Evolutionary conservation across 1,284 basidiomycete genomes (phyloP).

Genomic region (Anthracocystis panici-leucophaei): DNA sequence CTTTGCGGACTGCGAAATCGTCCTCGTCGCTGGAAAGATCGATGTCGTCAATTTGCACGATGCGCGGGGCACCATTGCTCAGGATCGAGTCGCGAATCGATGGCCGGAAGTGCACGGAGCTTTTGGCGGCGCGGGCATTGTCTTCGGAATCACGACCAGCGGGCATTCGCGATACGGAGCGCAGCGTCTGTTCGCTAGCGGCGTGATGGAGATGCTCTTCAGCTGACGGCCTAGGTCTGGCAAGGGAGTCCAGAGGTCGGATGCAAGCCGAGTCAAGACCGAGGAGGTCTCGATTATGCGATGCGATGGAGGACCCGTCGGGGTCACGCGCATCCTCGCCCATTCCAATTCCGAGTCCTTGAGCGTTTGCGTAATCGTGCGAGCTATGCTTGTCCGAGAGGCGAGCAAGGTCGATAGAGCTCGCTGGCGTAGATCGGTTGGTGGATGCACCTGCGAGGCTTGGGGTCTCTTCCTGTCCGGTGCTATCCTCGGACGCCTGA

Average conservation of each 20-base stretch:
- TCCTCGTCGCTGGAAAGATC: conserved; percentile 67
- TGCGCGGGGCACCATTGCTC: conserved; percentile 47
- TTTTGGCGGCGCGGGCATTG: background rate
- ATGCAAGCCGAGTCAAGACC: conserved; percentile 24
- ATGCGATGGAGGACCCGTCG: background rate
- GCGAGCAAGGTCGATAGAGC: conserved; percentile 50
- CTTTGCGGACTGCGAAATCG: conserved; percentile 60
- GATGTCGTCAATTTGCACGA: conserved; percentile 66
- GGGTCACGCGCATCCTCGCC: conserved; percentile 3
- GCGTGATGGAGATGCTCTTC: conserved; percentile 54
- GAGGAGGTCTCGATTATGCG: conserved; percentile 13
- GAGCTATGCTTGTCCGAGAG: conserved; percentile 22
- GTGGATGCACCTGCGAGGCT: conserved; percentile 55
- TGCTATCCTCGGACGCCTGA: conserved; percentile 46
- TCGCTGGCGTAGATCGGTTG: conserved; percentile 54
- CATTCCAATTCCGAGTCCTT: conserved; percentile 54
- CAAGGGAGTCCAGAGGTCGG: conserved; percentile 17
- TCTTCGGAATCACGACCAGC: conserved; percentile 7
- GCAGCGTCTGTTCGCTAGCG: conserved; percentile 58
- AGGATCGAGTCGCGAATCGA: conserved; percentile 33
- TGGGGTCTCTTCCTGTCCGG: conserved; percentile 54
- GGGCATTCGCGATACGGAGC: conserved; percentile 41
- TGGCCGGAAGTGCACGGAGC: conserved; percentile 11
- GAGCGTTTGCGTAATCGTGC: conserved; percentile 1
- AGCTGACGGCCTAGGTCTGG: conserved; percentile 1